phyloP scores from a whole-genome alignment of 2,329 filamentous ascomycete species.

The Verticillium zaregamsianum region DNA sequence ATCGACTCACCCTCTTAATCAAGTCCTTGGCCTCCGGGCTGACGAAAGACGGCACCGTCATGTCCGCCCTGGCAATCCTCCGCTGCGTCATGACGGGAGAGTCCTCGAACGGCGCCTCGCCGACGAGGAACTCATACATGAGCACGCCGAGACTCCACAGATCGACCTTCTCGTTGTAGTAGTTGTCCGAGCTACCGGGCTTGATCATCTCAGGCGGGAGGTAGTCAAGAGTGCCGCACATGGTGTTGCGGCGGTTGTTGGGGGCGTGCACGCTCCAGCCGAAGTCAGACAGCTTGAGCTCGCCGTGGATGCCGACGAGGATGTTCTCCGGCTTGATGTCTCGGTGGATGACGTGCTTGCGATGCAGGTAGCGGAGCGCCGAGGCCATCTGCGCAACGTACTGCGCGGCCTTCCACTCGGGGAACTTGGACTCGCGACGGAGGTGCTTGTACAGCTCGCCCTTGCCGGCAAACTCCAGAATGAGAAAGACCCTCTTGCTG shows the following conservation, averaged over 20 bases:
- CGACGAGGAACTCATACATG: conserved; percentile 93
- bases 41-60: conserved; percentile 87
- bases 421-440: conserved; percentile 72
- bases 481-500: conserved; percentile 80
- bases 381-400: conserved; percentile 91
- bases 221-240: conserved; percentile 97
- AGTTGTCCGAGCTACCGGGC: conserved; percentile 75
- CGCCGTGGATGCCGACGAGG: conserved; percentile 89
- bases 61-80: conserved; percentile 83
- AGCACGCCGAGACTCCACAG: conserved; percentile 93
- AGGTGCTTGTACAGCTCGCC: conserved; percentile 88
- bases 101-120: conserved; percentile 95
- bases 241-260: conserved; percentile 87
- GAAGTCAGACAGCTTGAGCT: conserved; percentile 98
- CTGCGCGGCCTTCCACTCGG: conserved; percentile 81
- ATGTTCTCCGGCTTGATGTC: conserved; percentile 99
- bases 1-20: conserved; percentile 72
- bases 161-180: conserved; percentile 92
- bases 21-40: conserved; percentile 86
- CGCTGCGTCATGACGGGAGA: conserved; percentile 91
- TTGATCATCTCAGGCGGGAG: conserved; percentile 97
- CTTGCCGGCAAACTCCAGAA: conserved; percentile 81
- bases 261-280: conserved; percentile 98
- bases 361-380: conserved; percentile 84
- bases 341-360: conserved; percentile 95